These are phyloP conservation scores for Helminthosporium solani DNA, from an alignment of 2,329 filamentous ascomycete genomes.

Conservation along the genomic window DNA sequence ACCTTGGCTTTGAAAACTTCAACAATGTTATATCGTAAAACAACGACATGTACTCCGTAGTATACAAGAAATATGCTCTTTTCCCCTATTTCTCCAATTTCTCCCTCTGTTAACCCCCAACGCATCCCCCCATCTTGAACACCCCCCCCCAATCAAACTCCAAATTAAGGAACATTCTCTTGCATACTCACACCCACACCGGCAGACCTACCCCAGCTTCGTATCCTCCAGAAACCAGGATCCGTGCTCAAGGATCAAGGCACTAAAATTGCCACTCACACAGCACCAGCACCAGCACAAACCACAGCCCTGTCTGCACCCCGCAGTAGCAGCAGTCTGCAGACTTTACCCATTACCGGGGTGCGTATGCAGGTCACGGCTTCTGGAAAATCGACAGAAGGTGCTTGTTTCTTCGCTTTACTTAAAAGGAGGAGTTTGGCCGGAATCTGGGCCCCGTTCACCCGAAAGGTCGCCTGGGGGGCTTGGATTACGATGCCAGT, in stretches of 20 bases:
- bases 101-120: background rate
- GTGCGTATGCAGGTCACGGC: background rate
- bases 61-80: too few relatives aligned
- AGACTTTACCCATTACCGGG: background rate
- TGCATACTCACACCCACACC: background rate
- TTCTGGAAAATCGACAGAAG: slow-evolving; percentile 10
- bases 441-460: background rate
- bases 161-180: slow-evolving; percentile 6
- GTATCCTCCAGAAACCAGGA: background rate
- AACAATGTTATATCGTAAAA: too few relatives aligned
- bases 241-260: slow-evolving; percentile 1
- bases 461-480: background rate
- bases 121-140: background rate
- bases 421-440: background rate
- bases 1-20: too few relatives aligned
- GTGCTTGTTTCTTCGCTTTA: background rate
- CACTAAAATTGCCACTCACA: background rate
- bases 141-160: slow-evolving; percentile 2
- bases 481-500: too few relatives aligned
- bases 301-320: slow-evolving; percentile 1
- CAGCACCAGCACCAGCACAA: background rate
- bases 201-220: background rate
- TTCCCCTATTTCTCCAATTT: background rate
- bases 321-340: slow-evolving; percentile 1
- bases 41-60: too few relatives aligned